Percentiles rank a stretch among this genome's conserved stretches.
These are phyloP conservation scores for Venturia carpophila DNA, from an alignment of 2,329 filamentous ascomycete species.

Conservation along the genomic window DNA sequence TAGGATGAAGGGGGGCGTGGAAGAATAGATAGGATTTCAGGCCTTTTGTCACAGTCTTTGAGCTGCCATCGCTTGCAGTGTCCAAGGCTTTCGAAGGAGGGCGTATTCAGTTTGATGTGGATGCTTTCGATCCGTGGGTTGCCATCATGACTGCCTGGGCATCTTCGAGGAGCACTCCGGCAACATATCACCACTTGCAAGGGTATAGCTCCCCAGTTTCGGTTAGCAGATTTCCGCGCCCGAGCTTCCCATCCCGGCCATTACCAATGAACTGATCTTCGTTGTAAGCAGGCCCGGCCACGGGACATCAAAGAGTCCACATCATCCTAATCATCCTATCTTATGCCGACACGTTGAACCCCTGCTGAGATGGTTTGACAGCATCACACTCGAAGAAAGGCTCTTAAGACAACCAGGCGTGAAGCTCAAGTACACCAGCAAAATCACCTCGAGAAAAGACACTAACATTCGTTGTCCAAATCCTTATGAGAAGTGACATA, in stretches of 20 bases:
- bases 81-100: background rate
- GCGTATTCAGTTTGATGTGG: background rate
- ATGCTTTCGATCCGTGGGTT: background rate
- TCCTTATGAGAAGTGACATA: too few relatives aligned
- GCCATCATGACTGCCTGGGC: background rate
- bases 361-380: too few relatives aligned
- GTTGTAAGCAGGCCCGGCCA: background rate
- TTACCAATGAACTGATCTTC: background rate
- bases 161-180: background rate
- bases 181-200: background rate
- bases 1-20: background rate
- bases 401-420: too few relatives aligned
- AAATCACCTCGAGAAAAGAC: too few relatives aligned
- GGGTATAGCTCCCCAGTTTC: background rate
- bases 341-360: too few relatives aligned
- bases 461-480: too few relatives aligned
- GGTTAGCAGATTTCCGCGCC: background rate
- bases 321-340: background rate
- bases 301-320: background rate
- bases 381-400: too few relatives aligned
- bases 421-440: too few relatives aligned
- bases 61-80: background rate
- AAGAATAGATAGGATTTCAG: background rate
- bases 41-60: background rate
- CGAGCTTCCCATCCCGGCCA: background rate